Conservation (phyloP, 345 rosid genomes). For the Lumnitzera littorea region DNA sequence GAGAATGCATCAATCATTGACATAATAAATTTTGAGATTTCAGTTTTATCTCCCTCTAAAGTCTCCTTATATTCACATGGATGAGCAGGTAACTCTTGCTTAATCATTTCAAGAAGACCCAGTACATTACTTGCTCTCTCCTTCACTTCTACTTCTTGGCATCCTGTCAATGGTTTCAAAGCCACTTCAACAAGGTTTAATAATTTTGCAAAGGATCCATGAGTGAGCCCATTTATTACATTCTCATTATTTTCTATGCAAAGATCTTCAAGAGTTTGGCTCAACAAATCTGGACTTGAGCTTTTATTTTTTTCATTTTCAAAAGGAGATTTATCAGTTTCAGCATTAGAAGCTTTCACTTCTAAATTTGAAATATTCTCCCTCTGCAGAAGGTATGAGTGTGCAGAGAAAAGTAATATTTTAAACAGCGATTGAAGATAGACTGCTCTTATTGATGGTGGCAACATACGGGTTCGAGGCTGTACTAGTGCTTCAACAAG, state of each 20-base stretch:
- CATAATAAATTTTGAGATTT: slow-evolving; percentile 31
- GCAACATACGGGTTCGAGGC: slow-evolving; percentile 80
- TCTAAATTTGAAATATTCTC: slow-evolving; percentile 13
- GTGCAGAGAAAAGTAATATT: slow-evolving; percentile 45
- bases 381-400: slow-evolving; percentile 28
- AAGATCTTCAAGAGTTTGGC: slow-evolving; percentile 26
- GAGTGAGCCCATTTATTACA: slow-evolving; percentile 22
- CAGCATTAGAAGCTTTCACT: slow-evolving; percentile 16
- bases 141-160: slow-evolving; percentile 69
- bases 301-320: slow-evolving; percentile 15
- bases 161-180: slow-evolving; percentile 39
- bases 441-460: slow-evolving; percentile 50
- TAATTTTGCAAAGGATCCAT: slow-evolving; percentile 41
- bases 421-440: slow-evolving; percentile 75
- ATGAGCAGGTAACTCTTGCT: slow-evolving; percentile 26
- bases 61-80: slow-evolving; percentile 15
- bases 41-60: slow-evolving; percentile 18
- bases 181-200: slow-evolving; percentile 50
- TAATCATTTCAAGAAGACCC: slow-evolving; percentile 56
- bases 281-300: slow-evolving; percentile 22
- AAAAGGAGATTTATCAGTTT: slow-evolving; percentile 13
- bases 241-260: slow-evolving; percentile 19
- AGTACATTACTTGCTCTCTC: slow-evolving; percentile 72
- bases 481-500: slow-evolving; percentile 77
- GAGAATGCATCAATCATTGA: slow-evolving; percentile 55